A percentile compares a stretch with the other conserved stretches of the same genome.
Conservation (phyloP, 306 rosid species). For the Cucurbita pepo region DNA sequence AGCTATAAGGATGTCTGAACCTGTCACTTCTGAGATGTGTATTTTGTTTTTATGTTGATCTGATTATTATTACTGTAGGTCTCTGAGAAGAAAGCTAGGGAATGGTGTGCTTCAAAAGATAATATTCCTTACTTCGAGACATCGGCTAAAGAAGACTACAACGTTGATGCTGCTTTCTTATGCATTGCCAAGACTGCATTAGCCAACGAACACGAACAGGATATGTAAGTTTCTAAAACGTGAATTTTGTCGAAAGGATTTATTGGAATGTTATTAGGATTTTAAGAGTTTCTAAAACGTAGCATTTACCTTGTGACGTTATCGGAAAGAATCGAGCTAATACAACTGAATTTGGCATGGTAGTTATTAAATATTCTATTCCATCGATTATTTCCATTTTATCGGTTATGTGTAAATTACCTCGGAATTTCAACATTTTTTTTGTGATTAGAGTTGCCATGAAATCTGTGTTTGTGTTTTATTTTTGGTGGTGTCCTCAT, state of each 20-base stretch:
- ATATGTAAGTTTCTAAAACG: constrained; percentile 46
- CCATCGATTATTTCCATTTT: neutral
- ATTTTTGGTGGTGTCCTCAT: neutral
- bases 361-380: neutral
- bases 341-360: neutral
- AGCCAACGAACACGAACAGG: constrained; percentile 63
- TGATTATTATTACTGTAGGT: constrained; percentile 42
- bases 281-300: no score
- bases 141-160: constrained; percentile 86
- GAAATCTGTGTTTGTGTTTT: neutral
- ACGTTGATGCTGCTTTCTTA: constrained; percentile 75
- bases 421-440: neutral
- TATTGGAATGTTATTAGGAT: neutral
- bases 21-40: neutral
- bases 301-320: neutral
- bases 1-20: constrained; percentile 31
- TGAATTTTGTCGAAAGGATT: neutral
- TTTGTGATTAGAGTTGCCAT: neutral
- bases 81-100: constrained; percentile 89
- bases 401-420: neutral
- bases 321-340: neutral
- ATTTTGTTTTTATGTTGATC: constrained; percentile 1
- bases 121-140: constrained; percentile 81
- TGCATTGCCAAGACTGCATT: constrained; percentile 76
- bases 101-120: constrained; percentile 81